Conservation (phyloP, 2,329 filamentous ascomycete genomes). For the Thielaviopsis cerberus region DNA sequence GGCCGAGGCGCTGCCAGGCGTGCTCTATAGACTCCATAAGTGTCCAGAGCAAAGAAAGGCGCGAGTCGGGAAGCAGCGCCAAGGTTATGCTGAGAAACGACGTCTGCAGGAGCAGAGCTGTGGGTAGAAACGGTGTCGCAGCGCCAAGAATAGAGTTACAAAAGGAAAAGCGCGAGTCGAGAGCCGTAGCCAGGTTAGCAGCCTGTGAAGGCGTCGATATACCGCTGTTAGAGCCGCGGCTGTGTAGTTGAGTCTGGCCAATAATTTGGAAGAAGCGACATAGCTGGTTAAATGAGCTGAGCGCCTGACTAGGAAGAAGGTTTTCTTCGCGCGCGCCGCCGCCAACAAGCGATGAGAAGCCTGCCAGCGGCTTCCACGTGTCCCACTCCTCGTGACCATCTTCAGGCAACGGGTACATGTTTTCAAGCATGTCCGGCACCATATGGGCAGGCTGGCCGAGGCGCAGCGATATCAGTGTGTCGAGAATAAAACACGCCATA, state of each 20-base stretch:
- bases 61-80: slow-evolving; percentile 18
- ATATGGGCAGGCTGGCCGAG: slow-evolving; percentile 33
- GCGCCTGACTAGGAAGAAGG: slow-evolving; percentile 16
- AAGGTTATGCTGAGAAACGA: slow-evolving; percentile 22
- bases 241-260: slow-evolving; percentile 13
- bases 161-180: slow-evolving; percentile 21
- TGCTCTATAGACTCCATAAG: slow-evolving; percentile 21
- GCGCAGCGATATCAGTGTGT: slow-evolving; percentile 36
- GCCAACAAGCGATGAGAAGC: slow-evolving; percentile 17
- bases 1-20: slow-evolving; percentile 16
- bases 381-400: slow-evolving; percentile 59
- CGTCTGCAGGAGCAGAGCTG: slow-evolving; percentile 21
- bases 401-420: slow-evolving; percentile 34
- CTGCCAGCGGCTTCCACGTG: slow-evolving; percentile 40
- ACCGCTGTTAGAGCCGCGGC: slow-evolving; percentile 10
- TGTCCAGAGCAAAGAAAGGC: slow-evolving; percentile 21
- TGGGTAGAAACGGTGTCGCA: slow-evolving; percentile 19
- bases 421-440: slow-evolving; percentile 26
- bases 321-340: background rate
- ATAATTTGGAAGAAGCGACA: slow-evolving; percentile 22
- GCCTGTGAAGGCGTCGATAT: slow-evolving; percentile 11
- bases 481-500: slow-evolving; percentile 43
- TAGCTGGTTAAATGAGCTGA: slow-evolving; percentile 26
- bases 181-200: slow-evolving; percentile 17
- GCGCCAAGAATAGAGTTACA: slow-evolving; percentile 22